Evolutionary conservation across 139 green algal species (phyloP).

Genomic region (Tetraselmis chui): DNA sequence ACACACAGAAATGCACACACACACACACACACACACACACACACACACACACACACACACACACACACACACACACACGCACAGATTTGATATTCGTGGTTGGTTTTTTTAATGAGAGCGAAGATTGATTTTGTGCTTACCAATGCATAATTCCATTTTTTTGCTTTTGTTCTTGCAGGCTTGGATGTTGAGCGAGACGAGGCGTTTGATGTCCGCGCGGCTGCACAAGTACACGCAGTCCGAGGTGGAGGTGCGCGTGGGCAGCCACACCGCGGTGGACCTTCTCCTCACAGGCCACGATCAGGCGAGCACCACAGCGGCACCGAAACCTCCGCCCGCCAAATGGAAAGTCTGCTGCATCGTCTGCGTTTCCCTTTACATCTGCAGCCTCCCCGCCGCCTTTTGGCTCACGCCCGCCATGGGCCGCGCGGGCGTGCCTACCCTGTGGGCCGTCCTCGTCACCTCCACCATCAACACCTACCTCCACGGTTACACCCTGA

Average conservation of each 20-base stretch:
- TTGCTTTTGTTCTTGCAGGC: background rate
- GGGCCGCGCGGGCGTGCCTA: background rate
- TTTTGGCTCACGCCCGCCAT: background rate
- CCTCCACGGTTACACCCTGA: background rate
- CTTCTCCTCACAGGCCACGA: background rate
- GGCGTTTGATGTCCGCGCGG: background rate
- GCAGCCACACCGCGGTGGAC: background rate
- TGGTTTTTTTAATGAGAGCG: background rate
- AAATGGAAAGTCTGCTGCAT: background rate
- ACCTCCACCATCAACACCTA: background rate
- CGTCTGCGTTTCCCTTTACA: background rate
- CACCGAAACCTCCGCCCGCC: background rate
- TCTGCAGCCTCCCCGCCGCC: background rate
- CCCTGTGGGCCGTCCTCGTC: background rate
- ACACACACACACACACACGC: no score
- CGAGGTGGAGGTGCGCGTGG: background rate
- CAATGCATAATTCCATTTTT: no score
- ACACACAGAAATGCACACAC: no score
- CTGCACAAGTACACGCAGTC: background rate
- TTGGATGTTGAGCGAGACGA: background rate
- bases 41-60: no score
- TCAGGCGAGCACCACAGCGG: background rate
- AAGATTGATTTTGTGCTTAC: no score
- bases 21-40: no score
- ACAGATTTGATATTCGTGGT: background rate